Base-by-base conservation (phyloP, 441 rosid species). In the Aquilaria agallochum region DNA sequence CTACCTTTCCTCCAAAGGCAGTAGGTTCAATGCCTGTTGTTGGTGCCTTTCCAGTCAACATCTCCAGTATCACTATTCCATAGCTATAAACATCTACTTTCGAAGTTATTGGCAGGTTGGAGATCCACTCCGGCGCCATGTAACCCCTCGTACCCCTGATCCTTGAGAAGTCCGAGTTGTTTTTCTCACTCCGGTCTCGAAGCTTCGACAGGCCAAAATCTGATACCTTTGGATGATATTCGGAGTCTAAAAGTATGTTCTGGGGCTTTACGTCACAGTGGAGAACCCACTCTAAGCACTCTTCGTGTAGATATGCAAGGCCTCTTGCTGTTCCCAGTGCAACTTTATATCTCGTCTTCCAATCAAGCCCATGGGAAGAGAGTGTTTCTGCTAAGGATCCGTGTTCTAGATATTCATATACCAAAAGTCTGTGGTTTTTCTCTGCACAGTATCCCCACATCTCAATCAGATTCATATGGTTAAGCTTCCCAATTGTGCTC, bases 71-170 rank as follows among this genome's bases (percentile, higher is more conserved):
- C 1, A 80, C 76, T 2, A 77, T 67, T 2, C 82, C 85, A 32
- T 72, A 77, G 64, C 82, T 78, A 13, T 70, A 78, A 10, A 78
- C 76, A 56, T 75, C 83, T 0, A 75, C 80, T 62, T 78, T 80
- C 11, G 82, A 73, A 1, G 83, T 81, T 8, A 81, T 72, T 4
- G 83, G 75, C 14, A 61, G 61, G 50, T 71, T 81, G 36, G 20
- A 74, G n/a, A 76, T 74, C 86, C 85, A 80, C 54, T 80, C 75
- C 0, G 85, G 85, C n/a, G 80, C 80, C 76, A 76, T 76, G 58
- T 80, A 80, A 32, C 85, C 82, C 57, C 74, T 63, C 0, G 85
- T 80, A 64, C 85, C 85, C 57, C 82, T 59, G 2, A 80, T 80
- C 47, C 44, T 71, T 3, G 85, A 80, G 61, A 80, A 55, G 15